Evolutionary conservation across 2,329 filamentous ascomycete species (phyloP).

Genomic region (Alternaria panax): DNA sequence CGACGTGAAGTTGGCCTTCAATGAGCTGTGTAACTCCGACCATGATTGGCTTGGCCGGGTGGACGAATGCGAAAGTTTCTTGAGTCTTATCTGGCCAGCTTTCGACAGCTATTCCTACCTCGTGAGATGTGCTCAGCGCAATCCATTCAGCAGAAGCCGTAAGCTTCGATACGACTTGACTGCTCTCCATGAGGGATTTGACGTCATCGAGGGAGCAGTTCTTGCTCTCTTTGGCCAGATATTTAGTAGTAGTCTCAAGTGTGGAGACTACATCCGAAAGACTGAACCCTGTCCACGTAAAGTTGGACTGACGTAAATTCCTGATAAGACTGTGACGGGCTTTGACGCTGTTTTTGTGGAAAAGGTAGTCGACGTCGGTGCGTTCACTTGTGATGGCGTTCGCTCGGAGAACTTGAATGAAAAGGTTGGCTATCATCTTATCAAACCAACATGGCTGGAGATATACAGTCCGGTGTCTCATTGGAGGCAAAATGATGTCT

Average conservation of each 20-base stretch:
- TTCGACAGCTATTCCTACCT: conserved; percentile 77
- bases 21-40: conserved; percentile 65
- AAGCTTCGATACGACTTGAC: conserved; percentile 69
- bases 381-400: conserved; percentile 90
- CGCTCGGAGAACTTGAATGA: conserved; percentile 81
- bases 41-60: conserved; percentile 58
- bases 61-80: conserved; percentile 70
- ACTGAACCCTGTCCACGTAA: conserved; percentile 83
- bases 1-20: conserved; percentile 64
- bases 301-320: conserved; percentile 83
- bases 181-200: conserved; percentile 66
- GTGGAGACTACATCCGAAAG: conserved; percentile 68
- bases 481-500: conserved; percentile 71
- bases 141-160: conserved; percentile 68
- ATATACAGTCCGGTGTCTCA: conserved; percentile 74
- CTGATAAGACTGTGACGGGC: conserved; percentile 72
- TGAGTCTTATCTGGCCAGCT: conserved; percentile 70
- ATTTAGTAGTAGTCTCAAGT: conserved; percentile 70
- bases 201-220: conserved; percentile 68
- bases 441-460: conserved; percentile 87
- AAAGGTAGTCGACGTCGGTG: conserved; percentile 85
- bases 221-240: conserved; percentile 69
- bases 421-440: conserved; percentile 81
- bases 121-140: conserved; percentile 73
- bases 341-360: conserved; percentile 76